Conservation (phyloP, 1,284 basidiomycete species). For the Cryptococcus wingfieldii region DNA sequence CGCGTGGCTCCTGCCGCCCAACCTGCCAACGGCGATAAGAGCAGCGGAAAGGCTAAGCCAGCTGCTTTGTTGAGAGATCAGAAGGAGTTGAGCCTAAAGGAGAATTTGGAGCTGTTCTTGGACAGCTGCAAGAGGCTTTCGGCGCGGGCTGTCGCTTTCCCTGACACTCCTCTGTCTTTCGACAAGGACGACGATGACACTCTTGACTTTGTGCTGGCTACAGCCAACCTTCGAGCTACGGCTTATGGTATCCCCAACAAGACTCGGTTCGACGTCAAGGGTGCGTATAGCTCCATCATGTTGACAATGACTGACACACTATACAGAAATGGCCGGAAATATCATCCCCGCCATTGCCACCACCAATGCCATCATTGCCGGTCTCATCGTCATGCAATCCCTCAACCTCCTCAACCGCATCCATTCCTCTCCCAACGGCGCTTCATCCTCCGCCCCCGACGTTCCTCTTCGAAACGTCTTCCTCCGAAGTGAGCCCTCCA, state of each 20-base stretch:
- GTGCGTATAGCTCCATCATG: constrained; percentile 48
- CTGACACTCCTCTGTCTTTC: constrained; percentile 72
- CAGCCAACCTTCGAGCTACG: constrained; percentile 84
- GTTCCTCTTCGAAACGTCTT: constrained; percentile 60
- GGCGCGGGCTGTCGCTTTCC: constrained; percentile 64
- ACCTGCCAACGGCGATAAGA: constrained; percentile 8
- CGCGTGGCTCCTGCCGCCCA: constrained; percentile 23
- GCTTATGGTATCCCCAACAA: constrained; percentile 85
- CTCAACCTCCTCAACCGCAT: constrained; percentile 64
- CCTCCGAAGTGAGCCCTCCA: constrained; percentile 66
- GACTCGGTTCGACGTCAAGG: constrained; percentile 95
- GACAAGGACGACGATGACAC: constrained; percentile 99
- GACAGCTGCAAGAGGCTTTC: constrained; percentile 76
- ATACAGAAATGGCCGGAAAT: constrained; percentile 96
- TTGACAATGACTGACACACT: constrained; percentile 2
- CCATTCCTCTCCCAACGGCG: background rate
- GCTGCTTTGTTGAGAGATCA: constrained; percentile 66
- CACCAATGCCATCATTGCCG: constrained; percentile 95
- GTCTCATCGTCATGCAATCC: constrained; percentile 88
- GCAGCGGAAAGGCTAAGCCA: constrained; percentile 5
- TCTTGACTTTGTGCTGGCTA: constrained; percentile 91
- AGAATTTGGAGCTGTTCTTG: constrained; percentile 76
- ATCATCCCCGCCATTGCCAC: constrained; percentile 99
- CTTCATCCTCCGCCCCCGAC: constrained; percentile 12
- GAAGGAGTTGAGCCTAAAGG: constrained; percentile 64